Base-by-base conservation (phyloP, 345 rosid genomes). In the Microcos paniculata region DNA sequence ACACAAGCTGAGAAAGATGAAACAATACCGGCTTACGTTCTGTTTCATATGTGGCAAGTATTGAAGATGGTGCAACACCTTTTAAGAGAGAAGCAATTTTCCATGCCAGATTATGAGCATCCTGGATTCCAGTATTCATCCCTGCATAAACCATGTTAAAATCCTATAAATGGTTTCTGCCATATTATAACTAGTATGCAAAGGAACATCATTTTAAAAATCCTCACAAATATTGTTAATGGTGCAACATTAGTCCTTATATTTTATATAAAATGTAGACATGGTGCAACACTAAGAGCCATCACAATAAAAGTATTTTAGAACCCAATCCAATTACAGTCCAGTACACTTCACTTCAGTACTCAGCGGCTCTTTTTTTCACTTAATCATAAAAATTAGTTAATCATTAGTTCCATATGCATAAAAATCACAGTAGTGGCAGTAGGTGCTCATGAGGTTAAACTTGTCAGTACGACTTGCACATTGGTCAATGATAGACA, bases 81-180 rank as follows among this genome's bases (percentile, higher is more conserved):
- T 85, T 77, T 77, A 84, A 51, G 21, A 91, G 67, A 40, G 88
- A 85, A 71, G 98, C 94, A 79, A 96, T 82, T 84, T 96, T 96
- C 99, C 98, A 95, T 71, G 98, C 98, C 72, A 96, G 92, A 84
- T 96, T 93, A 65, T 92, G 98, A 79, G 86, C 96, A 88, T 96
- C 99, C 85, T 96, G 99, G 75, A 96, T 88, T 66, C 98, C 99
- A 59, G 98, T 90, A 83, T 96, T 96, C 99, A 96, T 93, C 82
- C 97, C 99, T 96, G 83, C 73, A 84, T 48, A 42, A 53, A 16
- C 65, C 62, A 78, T 52, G 76, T 23, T 35, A 35, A 46, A 59
- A 11, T 62, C 31, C 55, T 62, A 21, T n/a, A 62, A 33, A 49
- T 40, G 65, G 23, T 56, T 57, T 56, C 51, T 55, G 19, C 43